Evolutionary conservation across 306 rosid species (phyloP), one percentile per base, ranked within the genome.

Genomic region (Cicer chorassanicum): DNA sequence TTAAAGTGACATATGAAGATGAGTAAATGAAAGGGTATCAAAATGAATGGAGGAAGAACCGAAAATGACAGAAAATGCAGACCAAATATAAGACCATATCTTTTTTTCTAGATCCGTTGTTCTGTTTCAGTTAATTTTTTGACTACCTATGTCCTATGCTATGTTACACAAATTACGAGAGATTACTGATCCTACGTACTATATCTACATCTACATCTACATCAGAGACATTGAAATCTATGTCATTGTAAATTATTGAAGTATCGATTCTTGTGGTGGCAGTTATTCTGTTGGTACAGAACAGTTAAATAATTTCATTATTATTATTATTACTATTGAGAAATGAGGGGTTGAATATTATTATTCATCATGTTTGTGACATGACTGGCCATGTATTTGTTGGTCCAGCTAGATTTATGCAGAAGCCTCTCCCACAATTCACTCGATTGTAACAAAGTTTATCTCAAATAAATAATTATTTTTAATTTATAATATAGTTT

Each of bases 281-380:
- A 70, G 86, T 78, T 81, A 68, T 84, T 84, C 88, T 56, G 91
- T 90, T 88, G 84, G 86, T 86, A 77, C 89, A 75, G 86, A 84
- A 77, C 89, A 75, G 91, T 86, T 87, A 61, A 43, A 24, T 24
- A 13, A 60, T 34, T 46, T 63, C 34, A 29, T 29, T 3, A 29
- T 29, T 29, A 29, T 3, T 36, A 7, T 6, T 48, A 74, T 73
- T 62, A 46, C 80, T 82, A 70, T 86, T 85, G 81, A 82, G 75
- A 80, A 73, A 80, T 70, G 72, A 75, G 81, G 36, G 62, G 74
- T 64, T 77, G 84, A 84, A 34, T 59, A 60, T 60, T 89, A 79
- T 76, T 68, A 9, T 49, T 48, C 70, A 46, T 69, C 54, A 42
- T 70, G 76, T 71, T 69, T 42, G 74, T 60, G 83, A 86, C 76